Evolutionary conservation across 345 rosid genomes (phyloP), one percentile per base, ranked within the genome.

Genomic region (Gossypium arboreum): DNA sequence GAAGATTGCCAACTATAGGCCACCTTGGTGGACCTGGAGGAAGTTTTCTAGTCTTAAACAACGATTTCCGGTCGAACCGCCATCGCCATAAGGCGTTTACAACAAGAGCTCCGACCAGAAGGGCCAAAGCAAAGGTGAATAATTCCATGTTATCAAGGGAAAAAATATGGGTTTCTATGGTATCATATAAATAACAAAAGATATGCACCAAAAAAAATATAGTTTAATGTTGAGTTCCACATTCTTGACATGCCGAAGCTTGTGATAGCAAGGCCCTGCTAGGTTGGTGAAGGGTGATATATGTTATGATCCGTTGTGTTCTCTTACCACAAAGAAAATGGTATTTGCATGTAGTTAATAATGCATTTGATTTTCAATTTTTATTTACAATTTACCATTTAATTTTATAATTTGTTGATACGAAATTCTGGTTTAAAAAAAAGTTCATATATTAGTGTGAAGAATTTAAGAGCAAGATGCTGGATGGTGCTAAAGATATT

Each of bases 1-100:
- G 93, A 72, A 94, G 95, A 80, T 91, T 94, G 34, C 98, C 98
- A 10, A 91, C 77, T 0, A 92, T 24, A 22, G 97, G 96, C 98
- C 86, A 91, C 39, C 88, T 76, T 43, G 80, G 83, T 48, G 97
- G 98, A 69, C 98, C 97, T 0, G 97, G 97, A 29, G 97, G 97
- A 56, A 94, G 95, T 25, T 51, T 79, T 56, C 77, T 72, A 29
- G 74, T 29, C 51, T 77, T 81, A 3, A 18, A 50, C 57, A 29
- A 18, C 11, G 77, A 74, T 6, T 54, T 78, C 16, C 66, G 71
- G 2, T 9, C 70, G 39, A 47, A 18, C 73, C 45, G 51, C 55
- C 13, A 8, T 4, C 15, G 39, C 16, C 29, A 17, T 69, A 69
- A 9, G 24, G n/a, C 9, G 9, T 27, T 69, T 15, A 50, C 24